These are phyloP conservation scores for Xylariaceae sp. DNA, from an alignment of 2,329 filamentous ascomycete genomes.

Conservation along the genomic window DNA sequence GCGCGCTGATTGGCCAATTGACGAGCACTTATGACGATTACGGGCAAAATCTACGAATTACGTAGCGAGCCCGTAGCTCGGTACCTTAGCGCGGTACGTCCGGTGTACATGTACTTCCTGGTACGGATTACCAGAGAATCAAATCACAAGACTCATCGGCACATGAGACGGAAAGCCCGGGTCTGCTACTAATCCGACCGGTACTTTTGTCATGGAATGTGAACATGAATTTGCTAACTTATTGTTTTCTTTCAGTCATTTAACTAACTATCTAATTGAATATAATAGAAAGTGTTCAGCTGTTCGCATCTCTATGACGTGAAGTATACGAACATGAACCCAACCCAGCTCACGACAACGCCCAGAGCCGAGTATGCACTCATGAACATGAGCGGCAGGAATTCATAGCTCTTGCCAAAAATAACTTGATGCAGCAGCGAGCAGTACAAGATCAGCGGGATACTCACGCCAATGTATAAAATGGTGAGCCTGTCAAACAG, in stretches of 20 bases:
- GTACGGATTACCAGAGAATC: too few species aligned
- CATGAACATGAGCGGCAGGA: slow-evolving; percentile 93
- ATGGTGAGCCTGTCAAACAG: slow-evolving; percentile 86
- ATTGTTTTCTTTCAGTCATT: too few species aligned
- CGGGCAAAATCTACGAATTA: neutral
- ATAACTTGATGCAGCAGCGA: slow-evolving; percentile 77
- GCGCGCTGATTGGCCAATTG: slow-evolving; percentile 10
- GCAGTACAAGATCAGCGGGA: slow-evolving; percentile 84
- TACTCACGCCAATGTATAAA: slow-evolving; percentile 81
- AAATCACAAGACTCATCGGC: too few species aligned
- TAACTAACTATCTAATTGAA: neutral
- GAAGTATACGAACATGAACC: slow-evolving; percentile 91
- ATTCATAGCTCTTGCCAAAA: slow-evolving; percentile 79
- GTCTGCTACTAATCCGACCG: too few species aligned
- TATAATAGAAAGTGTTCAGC: neutral
- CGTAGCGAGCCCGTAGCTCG: neutral
- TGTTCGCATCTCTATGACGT: slow-evolving; percentile 38
- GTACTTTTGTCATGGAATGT: too few species aligned
- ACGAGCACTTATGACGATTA: neutral
- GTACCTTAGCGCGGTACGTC: neutral
- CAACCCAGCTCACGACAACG: slow-evolving; percentile 93
- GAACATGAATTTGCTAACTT: too few species aligned
- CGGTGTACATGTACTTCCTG: too few species aligned
- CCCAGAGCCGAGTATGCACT: slow-evolving; percentile 91
- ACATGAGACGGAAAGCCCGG: too few species aligned